Conservation (phyloP, 2,329 filamentous ascomycete species). For the Cercospora zeae-maydis region DNA sequence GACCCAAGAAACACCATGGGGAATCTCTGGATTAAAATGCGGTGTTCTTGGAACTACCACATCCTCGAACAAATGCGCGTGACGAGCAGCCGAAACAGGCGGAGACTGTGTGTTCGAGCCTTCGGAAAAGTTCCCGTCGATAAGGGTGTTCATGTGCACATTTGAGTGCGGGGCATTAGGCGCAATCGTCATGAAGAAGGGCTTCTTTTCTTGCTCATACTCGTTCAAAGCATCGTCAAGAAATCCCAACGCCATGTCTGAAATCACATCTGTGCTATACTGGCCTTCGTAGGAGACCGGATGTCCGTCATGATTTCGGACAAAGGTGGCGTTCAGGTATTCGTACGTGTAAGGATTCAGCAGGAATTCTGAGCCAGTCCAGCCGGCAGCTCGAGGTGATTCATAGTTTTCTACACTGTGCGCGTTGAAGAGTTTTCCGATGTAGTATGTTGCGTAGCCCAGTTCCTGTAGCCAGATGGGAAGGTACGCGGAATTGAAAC, state of each 20-base stretch:
- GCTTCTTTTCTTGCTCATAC: slow-evolving; percentile 36
- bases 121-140: slow-evolving; percentile 35
- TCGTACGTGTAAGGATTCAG: slow-evolving; percentile 63
- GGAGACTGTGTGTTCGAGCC: slow-evolving; percentile 37
- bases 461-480: slow-evolving; percentile 67
- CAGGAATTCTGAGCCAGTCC: slow-evolving; percentile 50
- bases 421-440: slow-evolving; percentile 68
- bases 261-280: slow-evolving; percentile 59
- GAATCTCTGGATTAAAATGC: slow-evolving; percentile 61
- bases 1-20: slow-evolving; percentile 49
- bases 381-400: slow-evolving; percentile 55
- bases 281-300: slow-evolving; percentile 55
- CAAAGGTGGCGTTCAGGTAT: slow-evolving; percentile 63
- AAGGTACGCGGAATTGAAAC: slow-evolving; percentile 64
- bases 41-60: slow-evolving; percentile 58
- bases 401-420: slow-evolving; percentile 61
- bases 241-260: slow-evolving; percentile 57
- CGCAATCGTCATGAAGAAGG: slow-evolving; percentile 65
- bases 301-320: slow-evolving; percentile 53
- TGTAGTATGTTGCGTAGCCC: slow-evolving; percentile 69
- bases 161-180: slow-evolving; percentile 66
- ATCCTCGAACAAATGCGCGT: slow-evolving; percentile 60
- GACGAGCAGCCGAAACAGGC: slow-evolving; percentile 58
- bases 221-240: slow-evolving; percentile 57
- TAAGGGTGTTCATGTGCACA: slow-evolving; percentile 36